Conservation (phyloP, 768 basidiomycete genomes). For the Trametes maxima region DNA sequence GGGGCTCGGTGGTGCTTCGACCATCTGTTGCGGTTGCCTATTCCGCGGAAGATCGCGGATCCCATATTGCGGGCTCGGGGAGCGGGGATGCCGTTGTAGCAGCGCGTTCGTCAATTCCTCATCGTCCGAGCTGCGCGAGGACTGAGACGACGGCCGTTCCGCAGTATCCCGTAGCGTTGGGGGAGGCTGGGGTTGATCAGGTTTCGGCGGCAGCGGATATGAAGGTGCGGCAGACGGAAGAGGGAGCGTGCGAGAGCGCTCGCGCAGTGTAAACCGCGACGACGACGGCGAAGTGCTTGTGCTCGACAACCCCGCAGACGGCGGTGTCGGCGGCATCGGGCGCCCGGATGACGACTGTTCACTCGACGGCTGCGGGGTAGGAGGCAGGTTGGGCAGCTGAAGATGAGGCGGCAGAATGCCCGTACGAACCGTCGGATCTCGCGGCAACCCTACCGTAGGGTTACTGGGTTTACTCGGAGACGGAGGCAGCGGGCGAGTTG, state of each 20-base stretch:
- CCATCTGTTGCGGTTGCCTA: slow-evolving; percentile 4
- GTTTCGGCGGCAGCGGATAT: slow-evolving; percentile 15
- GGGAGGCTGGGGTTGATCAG: background rate
- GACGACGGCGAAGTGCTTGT: background rate
- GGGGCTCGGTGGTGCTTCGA: slow-evolving; percentile 10
- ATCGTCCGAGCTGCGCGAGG: slow-evolving; percentile 22
- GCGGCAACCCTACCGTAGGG: background rate
- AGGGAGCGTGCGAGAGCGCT: slow-evolving; percentile 19
- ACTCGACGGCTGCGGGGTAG: background rate
- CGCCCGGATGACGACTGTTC: background rate
- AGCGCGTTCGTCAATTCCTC: slow-evolving; percentile 24
- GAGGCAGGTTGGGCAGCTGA: slow-evolving; percentile 16
- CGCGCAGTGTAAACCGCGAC: slow-evolving; percentile 10
- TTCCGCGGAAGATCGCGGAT: slow-evolving; percentile 46
- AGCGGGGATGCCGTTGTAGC: slow-evolving; percentile 15
- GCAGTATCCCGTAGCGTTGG: background rate
- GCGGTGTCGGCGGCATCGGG: background rate
- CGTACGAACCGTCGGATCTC: slow-evolving; percentile 1
- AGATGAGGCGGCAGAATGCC: slow-evolving; percentile 25
- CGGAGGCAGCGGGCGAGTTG: slow-evolving; percentile 8
- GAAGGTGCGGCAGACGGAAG: slow-evolving; percentile 17
- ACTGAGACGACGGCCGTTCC: background rate
- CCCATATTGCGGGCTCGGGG: slow-evolving; percentile 40
- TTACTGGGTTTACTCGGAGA: slow-evolving; percentile 1
- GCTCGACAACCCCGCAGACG: background rate